A percentile compares a stretch with the other conserved stretches of the same genome.
Conservation (phyloP, 2,329 filamentous ascomycete genomes). For the Neophaeococcomyces mojaviensis region DNA sequence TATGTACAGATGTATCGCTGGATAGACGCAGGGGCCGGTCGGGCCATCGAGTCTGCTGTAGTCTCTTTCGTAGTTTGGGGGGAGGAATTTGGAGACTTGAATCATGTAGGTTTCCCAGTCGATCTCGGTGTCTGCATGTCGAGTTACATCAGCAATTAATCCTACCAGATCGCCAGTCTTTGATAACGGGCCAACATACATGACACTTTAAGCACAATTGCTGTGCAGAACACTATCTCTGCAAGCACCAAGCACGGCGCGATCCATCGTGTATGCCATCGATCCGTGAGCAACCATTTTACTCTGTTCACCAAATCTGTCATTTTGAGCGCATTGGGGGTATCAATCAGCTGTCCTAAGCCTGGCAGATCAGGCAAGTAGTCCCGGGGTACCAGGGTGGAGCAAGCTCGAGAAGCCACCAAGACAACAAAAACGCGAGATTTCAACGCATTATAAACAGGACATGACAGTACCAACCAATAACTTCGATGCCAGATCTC, state of each 20-base stretch:
- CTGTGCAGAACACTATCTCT: constrained; percentile 63
- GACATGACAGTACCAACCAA: too few species aligned
- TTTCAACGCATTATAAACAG: too few species aligned
- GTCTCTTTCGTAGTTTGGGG: constrained; percentile 67
- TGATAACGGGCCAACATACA: constrained; percentile 52
- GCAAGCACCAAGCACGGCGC: constrained; percentile 58
- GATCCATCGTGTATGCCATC: constrained; percentile 55
- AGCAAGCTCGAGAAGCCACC: too few species aligned
- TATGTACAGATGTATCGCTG: constrained; percentile 85
- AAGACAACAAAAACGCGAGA: too few species aligned
- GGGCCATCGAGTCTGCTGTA: constrained; percentile 78
- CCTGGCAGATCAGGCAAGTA: not conserved
- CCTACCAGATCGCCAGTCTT: too few species aligned
- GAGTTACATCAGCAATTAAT: not conserved
- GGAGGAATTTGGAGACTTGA: constrained; percentile 69
- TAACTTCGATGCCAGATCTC: too few species aligned
- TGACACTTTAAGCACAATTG: constrained; percentile 73
- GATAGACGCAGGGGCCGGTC: constrained; percentile 92
- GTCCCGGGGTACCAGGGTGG: not conserved
- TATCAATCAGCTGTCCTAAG: not conserved
- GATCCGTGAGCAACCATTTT: constrained; percentile 42
- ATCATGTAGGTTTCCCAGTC: constrained; percentile 98
- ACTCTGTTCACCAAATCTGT: not conserved
- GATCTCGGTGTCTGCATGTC: constrained; percentile 76
- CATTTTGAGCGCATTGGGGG: not conserved